Conservation (phyloP, 805 yeast species). For the Candida adriatica region DNA sequence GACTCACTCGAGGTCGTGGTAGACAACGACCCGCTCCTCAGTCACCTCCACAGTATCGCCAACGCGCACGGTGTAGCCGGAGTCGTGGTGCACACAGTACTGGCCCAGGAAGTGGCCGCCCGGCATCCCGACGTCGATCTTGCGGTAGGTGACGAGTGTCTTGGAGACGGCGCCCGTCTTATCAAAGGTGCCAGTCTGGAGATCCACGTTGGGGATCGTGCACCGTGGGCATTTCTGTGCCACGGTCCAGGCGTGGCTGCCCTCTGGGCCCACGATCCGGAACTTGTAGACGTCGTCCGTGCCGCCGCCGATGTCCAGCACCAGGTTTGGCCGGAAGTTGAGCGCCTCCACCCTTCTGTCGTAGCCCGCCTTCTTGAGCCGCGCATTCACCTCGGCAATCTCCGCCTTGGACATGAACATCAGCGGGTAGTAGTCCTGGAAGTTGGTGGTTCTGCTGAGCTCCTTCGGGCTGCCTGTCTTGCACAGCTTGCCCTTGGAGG, state of each 20-base stretch:
- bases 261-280: constrained; percentile 2
- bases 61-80: constrained; percentile 14
- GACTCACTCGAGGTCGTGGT: too few species aligned
- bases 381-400: constrained; percentile 10
- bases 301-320: constrained; percentile 4
- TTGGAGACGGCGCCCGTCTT: constrained; percentile 13
- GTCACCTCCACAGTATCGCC: constrained; percentile 15
- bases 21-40: constrained; percentile 6
- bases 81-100: constrained; percentile 15
- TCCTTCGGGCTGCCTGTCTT: constrained; percentile 13
- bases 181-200: constrained; percentile 14
- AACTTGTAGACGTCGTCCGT: constrained; percentile 14
- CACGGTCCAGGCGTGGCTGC: constrained; percentile 9
- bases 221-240: constrained; percentile 19
- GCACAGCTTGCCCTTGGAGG: constrained; percentile 15
- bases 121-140: constrained; percentile 12
- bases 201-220: constrained; percentile 16
- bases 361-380: constrained; percentile 3
- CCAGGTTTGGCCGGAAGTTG: constrained; percentile 19
- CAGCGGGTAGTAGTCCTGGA: constrained; percentile 21
- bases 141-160: constrained; percentile 11
- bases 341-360: constrained; percentile 9
- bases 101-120: constrained; percentile 13
- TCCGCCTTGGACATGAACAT: constrained; percentile 12
- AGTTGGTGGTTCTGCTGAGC: constrained; percentile 10